A percentile compares a stretch with the other conserved stretches of the same genome.
Evolutionary conservation across 164 flowering plant genomes (phyloP).

Genomic region (Kalanchoe fedtschenkoi): DNA sequence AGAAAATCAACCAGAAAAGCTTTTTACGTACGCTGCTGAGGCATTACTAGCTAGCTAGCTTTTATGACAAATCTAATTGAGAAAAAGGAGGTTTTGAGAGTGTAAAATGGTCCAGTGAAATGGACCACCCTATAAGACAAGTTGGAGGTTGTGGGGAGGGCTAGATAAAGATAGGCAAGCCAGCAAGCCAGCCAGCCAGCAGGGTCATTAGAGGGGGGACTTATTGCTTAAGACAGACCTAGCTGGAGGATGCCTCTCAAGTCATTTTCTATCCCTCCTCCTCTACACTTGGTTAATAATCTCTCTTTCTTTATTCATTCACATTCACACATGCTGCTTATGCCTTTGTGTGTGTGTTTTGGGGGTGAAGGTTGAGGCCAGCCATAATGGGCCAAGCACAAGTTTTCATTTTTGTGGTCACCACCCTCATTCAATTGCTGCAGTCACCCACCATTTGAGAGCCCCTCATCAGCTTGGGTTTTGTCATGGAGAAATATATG

Average conservation of each 20-base stretch:
- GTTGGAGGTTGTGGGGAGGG: neutral
- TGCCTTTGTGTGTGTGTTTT: neutral
- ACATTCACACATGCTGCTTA: no score
- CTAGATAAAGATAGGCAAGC: neutral
- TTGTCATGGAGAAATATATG: no score
- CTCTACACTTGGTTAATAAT: no score
- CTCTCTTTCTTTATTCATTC: neutral
- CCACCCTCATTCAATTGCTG: neutral
- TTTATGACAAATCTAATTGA: neutral
- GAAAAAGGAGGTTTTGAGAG: neutral
- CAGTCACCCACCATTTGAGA: conserved; percentile 1
- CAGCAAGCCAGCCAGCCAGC: neutral
- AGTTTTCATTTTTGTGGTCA: neutral
- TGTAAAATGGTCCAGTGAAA: conserved; percentile 1
- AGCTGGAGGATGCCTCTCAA: neutral
- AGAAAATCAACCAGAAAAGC: neutral
- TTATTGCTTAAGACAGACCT: neutral
- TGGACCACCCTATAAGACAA: neutral
- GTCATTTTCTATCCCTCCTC: neutral
- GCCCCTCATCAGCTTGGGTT: no score
- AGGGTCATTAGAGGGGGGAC: neutral
- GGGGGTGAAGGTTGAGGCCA: conserved; percentile 1
- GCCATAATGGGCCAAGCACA: neutral
- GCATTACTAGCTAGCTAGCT: neutral
- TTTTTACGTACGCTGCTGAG: conserved; percentile 1